Evolutionary conservation across 148 eudicot species (phyloP), one percentile per base, ranked within the genome.

Genomic region (Silene uniflora): DNA sequence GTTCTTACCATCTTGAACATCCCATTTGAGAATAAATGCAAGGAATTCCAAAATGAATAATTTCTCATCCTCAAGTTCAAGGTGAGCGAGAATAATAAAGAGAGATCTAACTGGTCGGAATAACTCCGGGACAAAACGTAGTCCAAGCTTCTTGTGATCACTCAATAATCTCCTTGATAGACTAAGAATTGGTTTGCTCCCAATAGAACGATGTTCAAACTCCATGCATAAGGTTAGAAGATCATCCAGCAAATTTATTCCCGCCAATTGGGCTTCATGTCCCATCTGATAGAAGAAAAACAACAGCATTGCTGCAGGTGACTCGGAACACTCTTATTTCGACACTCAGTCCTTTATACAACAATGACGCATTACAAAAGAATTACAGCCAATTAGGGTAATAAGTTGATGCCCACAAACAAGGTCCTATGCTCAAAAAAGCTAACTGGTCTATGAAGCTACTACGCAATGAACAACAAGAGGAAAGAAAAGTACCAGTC

Each of bases 11-110:
- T 83, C 83, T 84, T 87, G 82, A 75, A 63, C 80, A 83, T 85
- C 85, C 99, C 99, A 96, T 39, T 79, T 81, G 69, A 92, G 71
- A 63, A 92, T 81, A 69, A 84, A 83, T 55, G 76, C 58, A 58
- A 92, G 84, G 78, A 96, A 78, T 54, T 84, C 87, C 70, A 92
- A 75, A 62, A 89, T 64, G 66, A 80, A 86, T 56, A 85, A 81
- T 75, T 88, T 89, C 79, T 92, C 92, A 79, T 92, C 97, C 76
- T 92, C 99, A 76, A 88, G 77, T 79, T 96, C 93, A 35, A 88
- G 78, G 72, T 79, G 88, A 69, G 77, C 72, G 29, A 92, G 89
- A 47, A 73, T 77, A 54, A 84, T 58, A 75, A 91, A 85, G 80
- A 96, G 81, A 44, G 92, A 87, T 66, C 83, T 69, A 69, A 85